These are phyloP conservation scores for Aspergillus ochraceoroseus DNA, from an alignment of 2,329 filamentous ascomycete species.

Conservation along the genomic window DNA sequence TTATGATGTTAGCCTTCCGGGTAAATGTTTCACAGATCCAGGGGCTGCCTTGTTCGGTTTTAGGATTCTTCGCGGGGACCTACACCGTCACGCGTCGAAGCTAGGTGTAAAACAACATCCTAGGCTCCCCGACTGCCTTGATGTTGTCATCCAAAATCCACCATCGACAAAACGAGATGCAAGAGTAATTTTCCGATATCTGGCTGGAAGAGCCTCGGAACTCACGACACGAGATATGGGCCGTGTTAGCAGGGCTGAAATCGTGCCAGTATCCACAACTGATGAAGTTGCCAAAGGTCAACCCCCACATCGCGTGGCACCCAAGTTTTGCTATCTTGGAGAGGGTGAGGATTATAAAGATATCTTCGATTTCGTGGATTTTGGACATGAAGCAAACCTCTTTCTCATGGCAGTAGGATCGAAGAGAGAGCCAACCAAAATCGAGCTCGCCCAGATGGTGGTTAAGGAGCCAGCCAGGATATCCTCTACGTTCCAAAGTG, in stretches of 20 bases:
- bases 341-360: constrained; percentile 68
- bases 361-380: constrained; percentile 96
- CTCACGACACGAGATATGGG: constrained; percentile 58
- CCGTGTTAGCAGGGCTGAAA: constrained; percentile 59
- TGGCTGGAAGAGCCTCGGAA: constrained; percentile 71
- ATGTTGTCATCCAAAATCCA: constrained; percentile 65
- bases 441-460: constrained; percentile 78
- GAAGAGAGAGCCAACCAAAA: constrained; percentile 81
- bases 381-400: constrained; percentile 77
- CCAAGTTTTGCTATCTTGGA: constrained; percentile 75
- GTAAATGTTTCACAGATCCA: constrained; percentile 76
- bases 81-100: constrained; percentile 75
- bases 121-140: constrained; percentile 69
- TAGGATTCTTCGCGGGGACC: constrained; percentile 65
- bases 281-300: constrained; percentile 41
- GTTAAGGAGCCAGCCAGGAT: constrained; percentile 77
- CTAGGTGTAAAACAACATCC: constrained; percentile 84
- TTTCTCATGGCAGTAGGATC: constrained; percentile 87
- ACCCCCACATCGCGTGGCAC: constrained; percentile 56
- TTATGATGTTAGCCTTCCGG: constrained; percentile 63
- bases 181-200: constrained; percentile 71
- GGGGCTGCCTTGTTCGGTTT: constrained; percentile 74
- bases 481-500: constrained; percentile 69
- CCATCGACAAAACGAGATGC: constrained; percentile 65
- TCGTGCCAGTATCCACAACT: constrained; percentile 61